phyloP scores from a whole-genome alignment of 2,329 filamentous ascomycete genomes.

The Rhynchosporium agropyri region DNA sequence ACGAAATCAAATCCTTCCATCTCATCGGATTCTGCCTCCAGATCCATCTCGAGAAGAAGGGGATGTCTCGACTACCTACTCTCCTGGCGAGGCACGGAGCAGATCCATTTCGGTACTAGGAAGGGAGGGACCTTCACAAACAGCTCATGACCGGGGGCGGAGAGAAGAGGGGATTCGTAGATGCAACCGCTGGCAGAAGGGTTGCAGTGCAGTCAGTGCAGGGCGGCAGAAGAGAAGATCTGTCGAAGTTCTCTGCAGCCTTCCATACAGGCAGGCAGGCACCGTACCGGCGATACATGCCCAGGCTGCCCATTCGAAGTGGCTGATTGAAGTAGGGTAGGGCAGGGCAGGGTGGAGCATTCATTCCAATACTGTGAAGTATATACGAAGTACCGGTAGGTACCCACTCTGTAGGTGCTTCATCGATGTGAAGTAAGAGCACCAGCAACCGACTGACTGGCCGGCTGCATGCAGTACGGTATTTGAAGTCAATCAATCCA shows the following conservation, averaged over 20 bases:
- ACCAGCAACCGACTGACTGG: too few species aligned
- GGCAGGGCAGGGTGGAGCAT: too few species aligned
- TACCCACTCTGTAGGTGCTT: too few species aligned
- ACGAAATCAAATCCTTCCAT: neutral
- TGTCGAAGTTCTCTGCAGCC: neutral
- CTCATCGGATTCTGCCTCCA: neutral
- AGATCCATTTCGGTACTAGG: conserved; percentile 12
- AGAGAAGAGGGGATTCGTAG: conserved; percentile 10
- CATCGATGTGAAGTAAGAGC: too few species aligned
- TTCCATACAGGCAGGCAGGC: too few species aligned
- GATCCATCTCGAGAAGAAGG: neutral
- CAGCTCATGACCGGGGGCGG: conserved; percentile 1
- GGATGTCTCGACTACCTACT: conserved; percentile 17
- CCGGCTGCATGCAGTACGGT: too few species aligned
- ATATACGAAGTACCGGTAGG: too few species aligned
- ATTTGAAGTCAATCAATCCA: too few species aligned
- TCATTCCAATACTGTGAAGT: too few species aligned
- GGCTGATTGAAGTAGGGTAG: too few species aligned
- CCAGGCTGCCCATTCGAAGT: too few species aligned
- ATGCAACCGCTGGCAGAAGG: conserved; percentile 7
- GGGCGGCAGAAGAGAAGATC: neutral
- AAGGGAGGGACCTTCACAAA: neutral
- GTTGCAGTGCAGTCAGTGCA: neutral
- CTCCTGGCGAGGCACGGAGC: conserved; percentile 12
- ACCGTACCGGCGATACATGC: too few species aligned